Percentiles rank a stretch among this genome's conserved stretches.
These are phyloP conservation scores for Monosporascus ibericus DNA, from an alignment of 2,329 filamentous ascomycete species.

Conservation along the genomic window DNA sequence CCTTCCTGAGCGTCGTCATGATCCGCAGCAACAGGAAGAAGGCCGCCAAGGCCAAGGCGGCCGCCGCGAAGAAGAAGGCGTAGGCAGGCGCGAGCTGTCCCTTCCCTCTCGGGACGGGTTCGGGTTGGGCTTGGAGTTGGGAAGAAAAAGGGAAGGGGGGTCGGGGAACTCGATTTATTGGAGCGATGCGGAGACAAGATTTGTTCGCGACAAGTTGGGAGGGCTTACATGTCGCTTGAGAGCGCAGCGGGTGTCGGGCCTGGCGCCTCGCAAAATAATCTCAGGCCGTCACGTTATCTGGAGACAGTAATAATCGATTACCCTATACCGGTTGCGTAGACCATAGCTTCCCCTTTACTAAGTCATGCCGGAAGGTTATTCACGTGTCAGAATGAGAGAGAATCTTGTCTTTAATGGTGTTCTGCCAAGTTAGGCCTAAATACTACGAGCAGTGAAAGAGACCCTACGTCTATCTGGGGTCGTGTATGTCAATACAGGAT, in stretches of 20 bases:
- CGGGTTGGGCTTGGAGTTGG: not conserved
- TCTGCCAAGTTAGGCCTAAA: conserved; percentile 8
- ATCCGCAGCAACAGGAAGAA: conserved; percentile 98
- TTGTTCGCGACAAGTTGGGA: not conserved
- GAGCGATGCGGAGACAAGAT: not conserved
- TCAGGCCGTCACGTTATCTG: too few relatives aligned
- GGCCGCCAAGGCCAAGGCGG: conserved; percentile 84
- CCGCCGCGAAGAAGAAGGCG: conserved; percentile 75
- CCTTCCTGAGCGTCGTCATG: conserved; percentile 95
- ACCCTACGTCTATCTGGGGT: conserved; percentile 13
- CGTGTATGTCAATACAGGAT: conserved; percentile 14
- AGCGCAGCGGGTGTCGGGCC: too few relatives aligned
- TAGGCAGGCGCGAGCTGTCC: too few relatives aligned
- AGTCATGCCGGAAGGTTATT: not conserved
- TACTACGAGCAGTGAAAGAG: conserved; percentile 9
- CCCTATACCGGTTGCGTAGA: not conserved
- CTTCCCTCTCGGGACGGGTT: too few relatives aligned
- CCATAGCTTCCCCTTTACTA: not conserved
- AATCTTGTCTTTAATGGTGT: conserved; percentile 16
- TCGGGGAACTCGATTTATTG: not conserved
- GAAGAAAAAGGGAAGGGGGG: not conserved
- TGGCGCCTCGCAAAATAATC: too few relatives aligned
- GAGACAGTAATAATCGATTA: too few relatives aligned
- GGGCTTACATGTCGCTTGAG: too few relatives aligned
- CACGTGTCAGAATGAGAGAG: conserved; percentile 10